Evolutionary conservation across 1,284 basidiomycete genomes (phyloP), one percentile per base, ranked within the genome.

Genomic region (Ganoderma sp.): DNA sequence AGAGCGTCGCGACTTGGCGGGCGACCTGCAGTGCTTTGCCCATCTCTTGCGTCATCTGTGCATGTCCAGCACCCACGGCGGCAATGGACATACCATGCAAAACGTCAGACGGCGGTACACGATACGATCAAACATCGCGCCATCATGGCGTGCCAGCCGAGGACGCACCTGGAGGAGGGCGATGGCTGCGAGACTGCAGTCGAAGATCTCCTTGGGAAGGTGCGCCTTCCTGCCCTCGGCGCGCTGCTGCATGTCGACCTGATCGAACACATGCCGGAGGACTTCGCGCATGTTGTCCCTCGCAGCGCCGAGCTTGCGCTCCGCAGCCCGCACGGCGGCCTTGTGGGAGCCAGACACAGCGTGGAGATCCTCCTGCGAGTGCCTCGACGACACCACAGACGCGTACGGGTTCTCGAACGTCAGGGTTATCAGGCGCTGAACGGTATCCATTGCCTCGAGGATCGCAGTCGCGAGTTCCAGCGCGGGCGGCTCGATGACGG

Each of bases 11-110:
- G 50, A 84, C 78, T 1, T 77, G 77, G 61, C 81, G 73, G 1
- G 80, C 78, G 19, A 83, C 75, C 28, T 77, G 72, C 37, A 86
- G 70, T 19, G 82, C 82, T 25, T 73, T 73, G 25, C 75, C 77
- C 67, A 81, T 77, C 64, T 84, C 83, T 28, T 83, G 80, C 0
- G 83, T 82, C 81, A 85, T 85, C 85, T 86, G 45, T 1, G 43
- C 6, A 19, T 19, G n/a, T 17, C 19, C 19, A 45, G 45, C 45
- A n/a, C 5, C 19, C 8, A 25, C 17, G 25, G 5, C 7, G 43
- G 17, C 19, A 19, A 45, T 19, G n/a, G 63, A 39, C 9, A 52
- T 52, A 14, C 10, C 48, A 52, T 52, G 48, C 10, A 25, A 52
- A 52, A n/a, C 19, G 41, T 45, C 65, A 22, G 28, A 42, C 28